Conservation (phyloP, 768 basidiomycete genomes). For the Kwoniella dejecticola region DNA sequence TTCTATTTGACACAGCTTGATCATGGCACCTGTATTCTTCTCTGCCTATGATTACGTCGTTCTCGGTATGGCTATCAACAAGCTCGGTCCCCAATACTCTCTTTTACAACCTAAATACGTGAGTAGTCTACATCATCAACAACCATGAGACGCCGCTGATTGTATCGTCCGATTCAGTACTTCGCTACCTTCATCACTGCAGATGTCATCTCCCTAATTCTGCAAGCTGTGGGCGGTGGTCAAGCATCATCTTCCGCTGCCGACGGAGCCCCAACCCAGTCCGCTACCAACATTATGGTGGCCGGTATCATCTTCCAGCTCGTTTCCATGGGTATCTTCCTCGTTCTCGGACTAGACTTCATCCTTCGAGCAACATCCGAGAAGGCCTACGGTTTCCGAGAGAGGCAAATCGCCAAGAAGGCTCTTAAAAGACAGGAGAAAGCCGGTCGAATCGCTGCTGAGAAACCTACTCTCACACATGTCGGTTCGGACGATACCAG, state of each 20-base stretch:
- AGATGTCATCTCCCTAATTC: conserved; percentile 51
- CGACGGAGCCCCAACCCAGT: conserved; percentile 32
- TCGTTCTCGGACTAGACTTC: conserved; percentile 48
- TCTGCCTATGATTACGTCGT: conserved; percentile 43
- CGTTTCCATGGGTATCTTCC: conserved; percentile 49
- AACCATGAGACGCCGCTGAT: neutral
- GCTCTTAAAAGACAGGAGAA: conserved; percentile 1
- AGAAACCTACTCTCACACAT: conserved; percentile 8
- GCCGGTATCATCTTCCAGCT: conserved; percentile 55
- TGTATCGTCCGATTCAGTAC: conserved; percentile 28
- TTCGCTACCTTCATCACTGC: conserved; percentile 48
- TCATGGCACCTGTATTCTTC: conserved; percentile 52
- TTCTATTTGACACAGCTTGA: conserved; percentile 31
- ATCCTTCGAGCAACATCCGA: conserved; percentile 29
- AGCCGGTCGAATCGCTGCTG: neutral
- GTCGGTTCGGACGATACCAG: conserved; percentile 6
- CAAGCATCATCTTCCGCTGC: conserved; percentile 32
- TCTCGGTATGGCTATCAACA: conserved; percentile 41
- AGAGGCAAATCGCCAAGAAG: conserved; percentile 17
- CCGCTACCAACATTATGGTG: conserved; percentile 55
- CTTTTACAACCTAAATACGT: conserved; percentile 23
- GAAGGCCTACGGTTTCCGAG: conserved; percentile 32
- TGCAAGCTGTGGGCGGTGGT: conserved; percentile 54
- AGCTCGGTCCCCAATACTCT: conserved; percentile 33
- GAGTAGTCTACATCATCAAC: conserved; percentile 2